Evolutionary conservation across 1,139 yeast species (phyloP).

Genomic region (Blastobotrys indianensis): DNA sequence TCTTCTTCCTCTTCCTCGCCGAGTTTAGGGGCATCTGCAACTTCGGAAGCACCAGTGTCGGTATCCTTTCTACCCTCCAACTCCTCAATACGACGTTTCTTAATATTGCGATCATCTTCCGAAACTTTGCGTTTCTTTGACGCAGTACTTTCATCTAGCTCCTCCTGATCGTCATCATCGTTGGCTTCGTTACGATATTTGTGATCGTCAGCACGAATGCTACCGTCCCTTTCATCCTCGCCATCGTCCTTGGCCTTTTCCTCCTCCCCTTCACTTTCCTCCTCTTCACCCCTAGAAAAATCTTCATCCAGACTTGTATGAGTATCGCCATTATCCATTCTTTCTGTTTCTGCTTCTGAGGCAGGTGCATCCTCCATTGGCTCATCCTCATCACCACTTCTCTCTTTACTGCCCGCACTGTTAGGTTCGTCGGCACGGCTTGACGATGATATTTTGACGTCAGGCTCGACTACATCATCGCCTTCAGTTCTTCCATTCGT

Average conservation of each 20-base stretch:
- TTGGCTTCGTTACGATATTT: not conserved
- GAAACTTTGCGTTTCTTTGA: constrained; percentile 5
- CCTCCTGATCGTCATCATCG: constrained; percentile 5
- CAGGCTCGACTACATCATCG: no score
- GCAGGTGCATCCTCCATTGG: constrained; percentile 1
- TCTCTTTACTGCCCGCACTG: no score
- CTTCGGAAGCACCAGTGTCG: constrained; percentile 14
- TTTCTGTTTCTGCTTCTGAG: constrained; percentile 78
- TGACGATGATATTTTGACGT: no score
- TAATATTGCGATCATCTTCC: not conserved
- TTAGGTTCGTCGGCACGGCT: no score
- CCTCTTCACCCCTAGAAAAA: constrained; percentile 11
- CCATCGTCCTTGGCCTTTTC: no score
- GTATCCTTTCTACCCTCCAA: constrained; percentile 13
- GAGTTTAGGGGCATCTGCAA: constrained; percentile 5
- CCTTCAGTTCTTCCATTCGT: no score
- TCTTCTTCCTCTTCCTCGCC: constrained; percentile 11
- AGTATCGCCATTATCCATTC: constrained; percentile 43
- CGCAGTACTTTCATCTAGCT: no score
- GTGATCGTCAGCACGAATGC: no score
- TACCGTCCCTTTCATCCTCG: no score
- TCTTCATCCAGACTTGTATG: constrained; percentile 46
- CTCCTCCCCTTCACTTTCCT: not conserved
- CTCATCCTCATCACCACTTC: no score
- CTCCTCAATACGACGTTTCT: constrained; percentile 10